phyloP scores from a whole-genome alignment of 306 rosid genomes.

The Corylus avellana region DNA sequence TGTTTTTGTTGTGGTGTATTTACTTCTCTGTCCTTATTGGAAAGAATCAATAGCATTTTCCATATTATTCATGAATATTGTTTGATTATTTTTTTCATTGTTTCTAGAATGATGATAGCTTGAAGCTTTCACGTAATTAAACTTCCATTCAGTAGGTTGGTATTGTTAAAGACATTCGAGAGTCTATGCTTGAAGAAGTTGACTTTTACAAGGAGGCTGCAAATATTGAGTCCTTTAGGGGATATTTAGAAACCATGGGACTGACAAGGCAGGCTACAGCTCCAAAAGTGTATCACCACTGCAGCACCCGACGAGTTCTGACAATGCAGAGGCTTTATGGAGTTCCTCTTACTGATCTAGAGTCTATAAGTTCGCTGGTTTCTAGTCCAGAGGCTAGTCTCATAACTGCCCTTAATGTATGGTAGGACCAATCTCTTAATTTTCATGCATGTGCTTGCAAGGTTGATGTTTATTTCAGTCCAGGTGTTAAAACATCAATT shows the following conservation, averaged over 20 bases:
- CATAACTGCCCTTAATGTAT: constrained; percentile 93
- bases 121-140: constrained; percentile 38
- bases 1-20: constrained; percentile 3
- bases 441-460: not conserved
- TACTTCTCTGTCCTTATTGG: constrained; percentile 17
- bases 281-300: constrained; percentile 79
- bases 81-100: constrained; percentile 5
- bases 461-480: constrained; percentile 14
- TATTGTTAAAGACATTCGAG: constrained; percentile 90
- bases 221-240: constrained; percentile 85
- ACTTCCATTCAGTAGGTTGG: constrained; percentile 68
- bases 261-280: constrained; percentile 93
- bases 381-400: constrained; percentile 82
- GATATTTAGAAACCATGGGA: constrained; percentile 80
- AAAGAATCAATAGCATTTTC: not conserved
- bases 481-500: constrained; percentile 10
- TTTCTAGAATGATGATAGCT: constrained; percentile 17
- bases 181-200: constrained; percentile 96
- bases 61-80: not conserved
- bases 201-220: constrained; percentile 96
- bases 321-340: constrained; percentile 95
- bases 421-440: constrained; percentile 47
- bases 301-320: constrained; percentile 73
- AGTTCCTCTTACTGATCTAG: constrained; percentile 91
- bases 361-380: constrained; percentile 84